Percentiles rank a stretch among this genome's conserved stretches.
phyloP scores from a whole-genome alignment of 495 filamentous ascomycete species.

The Aspergillus ellipticus region DNA sequence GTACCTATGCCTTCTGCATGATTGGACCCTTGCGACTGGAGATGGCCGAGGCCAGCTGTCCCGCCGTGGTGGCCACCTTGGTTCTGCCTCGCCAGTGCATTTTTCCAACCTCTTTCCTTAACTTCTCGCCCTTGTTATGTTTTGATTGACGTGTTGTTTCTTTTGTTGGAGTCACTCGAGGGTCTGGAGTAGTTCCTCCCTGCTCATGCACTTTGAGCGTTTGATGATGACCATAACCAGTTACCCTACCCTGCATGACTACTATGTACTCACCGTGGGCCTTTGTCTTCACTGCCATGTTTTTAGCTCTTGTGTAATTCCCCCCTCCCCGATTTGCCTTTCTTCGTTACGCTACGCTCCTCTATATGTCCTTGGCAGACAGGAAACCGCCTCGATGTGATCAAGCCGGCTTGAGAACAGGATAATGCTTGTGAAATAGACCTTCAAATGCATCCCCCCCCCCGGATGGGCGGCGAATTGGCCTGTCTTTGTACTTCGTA shows the following conservation, averaged over 20 bases:
- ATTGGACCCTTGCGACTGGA: constrained; percentile 16
- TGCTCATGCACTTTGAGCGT: constrained; percentile 17
- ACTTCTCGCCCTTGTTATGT: constrained; percentile 1
- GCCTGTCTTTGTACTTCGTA: too few species aligned
- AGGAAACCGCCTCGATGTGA: constrained; percentile 19
- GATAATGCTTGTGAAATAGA: constrained; percentile 24
- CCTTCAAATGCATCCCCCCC: constrained; percentile 14
- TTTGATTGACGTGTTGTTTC: constrained; percentile 18
- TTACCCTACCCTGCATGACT: constrained; percentile 11
- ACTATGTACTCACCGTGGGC: constrained; percentile 16
- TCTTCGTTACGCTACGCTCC: constrained; percentile 6
- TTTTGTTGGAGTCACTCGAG: constrained; percentile 25
- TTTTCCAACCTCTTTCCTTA: neutral
- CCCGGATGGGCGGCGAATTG: constrained; percentile 7
- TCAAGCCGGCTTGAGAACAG: constrained; percentile 28
- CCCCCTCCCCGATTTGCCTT: constrained; percentile 10
- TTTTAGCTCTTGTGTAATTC: constrained; percentile 11
- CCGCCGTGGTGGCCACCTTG: constrained; percentile 8
- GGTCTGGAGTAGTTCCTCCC: constrained; percentile 8
- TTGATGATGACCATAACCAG: constrained; percentile 11
- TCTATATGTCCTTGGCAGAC: constrained; percentile 12
- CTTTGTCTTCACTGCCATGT: constrained; percentile 8
- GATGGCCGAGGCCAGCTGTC: constrained; percentile 4
- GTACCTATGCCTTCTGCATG: constrained; percentile 15
- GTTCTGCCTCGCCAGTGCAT: neutral